A percentile compares a stretch with the other conserved stretches of the same genome.
Conservation (phyloP, 495 filamentous ascomycete species). For the Aspergillus hancockii region DNA sequence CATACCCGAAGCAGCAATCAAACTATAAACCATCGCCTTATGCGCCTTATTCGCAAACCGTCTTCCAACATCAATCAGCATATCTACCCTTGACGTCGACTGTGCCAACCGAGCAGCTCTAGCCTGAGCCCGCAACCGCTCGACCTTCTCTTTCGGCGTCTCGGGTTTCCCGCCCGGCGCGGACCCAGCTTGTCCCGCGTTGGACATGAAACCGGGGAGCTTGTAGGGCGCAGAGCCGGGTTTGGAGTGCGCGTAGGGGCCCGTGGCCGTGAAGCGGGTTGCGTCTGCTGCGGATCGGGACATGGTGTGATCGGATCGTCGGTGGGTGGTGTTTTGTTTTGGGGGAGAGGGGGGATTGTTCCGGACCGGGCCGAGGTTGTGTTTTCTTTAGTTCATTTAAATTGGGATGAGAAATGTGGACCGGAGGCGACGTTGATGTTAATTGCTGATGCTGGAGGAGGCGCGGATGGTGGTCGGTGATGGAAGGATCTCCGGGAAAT, state of each 20-base stretch:
- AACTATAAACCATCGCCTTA: slow-evolving; percentile 66
- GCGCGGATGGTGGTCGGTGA: no score
- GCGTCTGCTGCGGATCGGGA: slow-evolving; percentile 89
- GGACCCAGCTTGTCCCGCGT: slow-evolving; percentile 24
- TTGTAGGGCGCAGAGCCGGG: slow-evolving; percentile 43
- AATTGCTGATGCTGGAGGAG: no score
- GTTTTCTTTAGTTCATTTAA: no score
- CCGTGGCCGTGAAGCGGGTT: slow-evolving; percentile 92
- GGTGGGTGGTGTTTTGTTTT: slow-evolving; percentile 2
- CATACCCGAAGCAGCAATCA: slow-evolving; percentile 82
- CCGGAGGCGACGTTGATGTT: no score
- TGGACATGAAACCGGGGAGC: slow-evolving; percentile 35
- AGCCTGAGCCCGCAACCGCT: slow-evolving; percentile 79
- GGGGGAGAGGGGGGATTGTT: neutral
- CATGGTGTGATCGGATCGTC: slow-evolving; percentile 50
- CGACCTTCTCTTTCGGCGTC: slow-evolving; percentile 88
- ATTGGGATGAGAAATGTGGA: no score
- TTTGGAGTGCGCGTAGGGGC: slow-evolving; percentile 81
- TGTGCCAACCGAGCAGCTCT: slow-evolving; percentile 65
- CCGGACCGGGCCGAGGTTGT: no score
- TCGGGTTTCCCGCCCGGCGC: slow-evolving; percentile 52
- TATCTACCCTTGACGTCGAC: slow-evolving; percentile 64
- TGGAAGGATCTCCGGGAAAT: slow-evolving; percentile 12
- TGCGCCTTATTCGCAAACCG: slow-evolving; percentile 82
- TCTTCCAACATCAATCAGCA: slow-evolving; percentile 65